phyloP scores from a whole-genome alignment of 805 yeast genomes.

The Brettanomyces custersianus region DNA sequence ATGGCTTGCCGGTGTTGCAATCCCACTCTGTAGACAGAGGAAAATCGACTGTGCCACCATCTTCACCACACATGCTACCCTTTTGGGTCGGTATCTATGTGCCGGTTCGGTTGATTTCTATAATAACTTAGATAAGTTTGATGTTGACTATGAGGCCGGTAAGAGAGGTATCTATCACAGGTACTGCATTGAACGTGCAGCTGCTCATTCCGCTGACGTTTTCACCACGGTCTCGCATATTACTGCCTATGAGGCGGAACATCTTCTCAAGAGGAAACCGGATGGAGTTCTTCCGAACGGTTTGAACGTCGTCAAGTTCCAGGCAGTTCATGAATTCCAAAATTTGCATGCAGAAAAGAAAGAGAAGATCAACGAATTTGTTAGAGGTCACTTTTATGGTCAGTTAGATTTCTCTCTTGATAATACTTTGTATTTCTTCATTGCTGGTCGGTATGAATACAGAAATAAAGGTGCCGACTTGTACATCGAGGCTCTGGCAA shows the following conservation, averaged over 20 bases:
- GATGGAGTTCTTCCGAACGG: conserved; percentile 98
- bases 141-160: conserved; percentile 97
- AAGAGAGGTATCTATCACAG: conserved; percentile 95
- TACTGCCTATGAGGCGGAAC: conserved; percentile 94
- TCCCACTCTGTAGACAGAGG: conserved; percentile 87
- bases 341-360: conserved; percentile 88
- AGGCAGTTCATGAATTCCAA: conserved; percentile 97
- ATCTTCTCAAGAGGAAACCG: conserved; percentile 87
- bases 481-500: conserved; percentile 85
- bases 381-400: conserved; percentile 96
- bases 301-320: conserved; percentile 87
- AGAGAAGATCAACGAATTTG: conserved; percentile 87
- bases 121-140: conserved; percentile 78
- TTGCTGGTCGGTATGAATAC: conserved; percentile 95
- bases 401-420: conserved; percentile 91
- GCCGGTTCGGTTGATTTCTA: conserved; percentile 96
- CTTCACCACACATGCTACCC: conserved; percentile 95
- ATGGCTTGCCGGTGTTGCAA: conserved; percentile 96
- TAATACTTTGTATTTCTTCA: conserved; percentile 88
- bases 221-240: conserved; percentile 96
- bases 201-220: conserved; percentile 92
- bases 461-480: conserved; percentile 96
- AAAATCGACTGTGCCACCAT: conserved; percentile 89
- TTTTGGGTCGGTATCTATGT: conserved; percentile 89
- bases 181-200: conserved; percentile 93